phyloP scores from a whole-genome alignment of 805 yeast genomes.

The Kluyveromyces lactis region DNA sequence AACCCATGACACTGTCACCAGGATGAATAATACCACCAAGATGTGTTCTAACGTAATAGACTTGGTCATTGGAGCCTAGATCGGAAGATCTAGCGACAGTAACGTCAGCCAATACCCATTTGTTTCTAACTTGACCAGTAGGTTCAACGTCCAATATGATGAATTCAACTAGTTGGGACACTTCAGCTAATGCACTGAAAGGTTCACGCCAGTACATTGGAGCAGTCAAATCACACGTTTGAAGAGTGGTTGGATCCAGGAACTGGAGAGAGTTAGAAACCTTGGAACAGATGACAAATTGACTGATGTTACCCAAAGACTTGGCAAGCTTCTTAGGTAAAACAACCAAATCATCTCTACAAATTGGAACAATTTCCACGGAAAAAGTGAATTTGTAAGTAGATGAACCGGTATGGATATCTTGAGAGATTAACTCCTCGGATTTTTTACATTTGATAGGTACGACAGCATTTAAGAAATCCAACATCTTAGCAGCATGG shows the following conservation, averaged over 20 bases:
- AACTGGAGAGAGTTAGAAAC: conserved; percentile 78
- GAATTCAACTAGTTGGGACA: conserved; percentile 72
- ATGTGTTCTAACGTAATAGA: conserved; percentile 81
- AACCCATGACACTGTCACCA: conserved; percentile 93
- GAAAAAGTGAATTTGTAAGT: conserved; percentile 87
- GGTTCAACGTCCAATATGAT: conserved; percentile 92
- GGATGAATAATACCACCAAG: conserved; percentile 92
- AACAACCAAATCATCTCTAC: conserved; percentile 93
- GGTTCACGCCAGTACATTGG: conserved; percentile 74
- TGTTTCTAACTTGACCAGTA: conserved; percentile 71
- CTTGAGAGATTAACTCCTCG: conserved; percentile 84
- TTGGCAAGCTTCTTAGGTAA: conserved; percentile 82
- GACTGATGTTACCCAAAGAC: conserved; percentile 72
- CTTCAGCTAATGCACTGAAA: conserved; percentile 69
- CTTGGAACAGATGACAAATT: conserved; percentile 77
- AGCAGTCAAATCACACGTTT: conserved; percentile 66
- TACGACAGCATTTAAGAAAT: conserved; percentile 74
- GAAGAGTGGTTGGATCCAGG: conserved; percentile 74
- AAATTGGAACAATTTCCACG: conserved; percentile 89
- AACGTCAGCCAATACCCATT: conserved; percentile 76
- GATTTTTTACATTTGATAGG: conserved; percentile 80
- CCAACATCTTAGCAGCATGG: conserved; percentile 91
- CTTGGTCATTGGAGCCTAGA: conserved; percentile 76
- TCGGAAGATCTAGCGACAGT: conserved; percentile 87
- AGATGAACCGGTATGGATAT: conserved; percentile 84